phyloP scores from a whole-genome alignment of 2,329 filamentous ascomycete genomes.

The Xylariaceae sp. region DNA sequence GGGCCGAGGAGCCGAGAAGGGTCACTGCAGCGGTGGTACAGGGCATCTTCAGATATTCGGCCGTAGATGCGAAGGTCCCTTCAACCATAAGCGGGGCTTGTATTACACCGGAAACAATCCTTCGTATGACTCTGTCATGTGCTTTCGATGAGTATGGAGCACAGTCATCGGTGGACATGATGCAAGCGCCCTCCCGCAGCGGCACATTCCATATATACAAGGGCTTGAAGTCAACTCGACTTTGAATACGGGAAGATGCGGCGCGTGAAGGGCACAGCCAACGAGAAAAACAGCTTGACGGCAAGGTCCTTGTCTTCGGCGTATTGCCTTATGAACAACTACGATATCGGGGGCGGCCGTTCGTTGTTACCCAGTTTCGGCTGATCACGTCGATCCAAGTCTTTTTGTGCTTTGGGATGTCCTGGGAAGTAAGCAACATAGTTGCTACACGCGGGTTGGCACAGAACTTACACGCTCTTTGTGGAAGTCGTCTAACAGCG shows the following conservation, averaged over 20 bases:
- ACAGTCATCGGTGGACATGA: constrained; percentile 16
- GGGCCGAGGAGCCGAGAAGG: constrained; percentile 16
- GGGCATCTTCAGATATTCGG: constrained; percentile 9
- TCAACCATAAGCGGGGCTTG: constrained; percentile 10
- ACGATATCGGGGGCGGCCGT: constrained; percentile 17
- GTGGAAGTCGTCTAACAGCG: constrained; percentile 17
- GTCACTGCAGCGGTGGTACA: constrained; percentile 8
- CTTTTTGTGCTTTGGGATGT: constrained; percentile 13
- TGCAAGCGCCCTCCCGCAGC: constrained; percentile 13
- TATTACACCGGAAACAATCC: constrained; percentile 10
- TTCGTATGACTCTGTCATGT: constrained; percentile 13
- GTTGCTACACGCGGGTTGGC: not conserved
- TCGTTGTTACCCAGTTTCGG: constrained; percentile 15
- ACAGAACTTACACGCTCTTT: constrained; percentile 7
- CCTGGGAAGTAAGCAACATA: constrained; percentile 8
- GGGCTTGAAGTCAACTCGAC: constrained; percentile 1
- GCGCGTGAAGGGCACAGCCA: constrained; percentile 16
- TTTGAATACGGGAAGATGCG: constrained; percentile 14
- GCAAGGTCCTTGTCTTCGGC: not conserved
- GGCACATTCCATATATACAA: constrained; percentile 19
- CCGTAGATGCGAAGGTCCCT: constrained; percentile 9
- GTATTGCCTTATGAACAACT: constrained; percentile 9
- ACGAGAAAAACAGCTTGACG: constrained; percentile 7
- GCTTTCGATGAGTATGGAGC: constrained; percentile 9
- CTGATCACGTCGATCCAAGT: constrained; percentile 18